Evolutionary conservation across 768 basidiomycete genomes (phyloP), one percentile per base, ranked within the genome.

Genomic region (Amanita muscaria): DNA sequence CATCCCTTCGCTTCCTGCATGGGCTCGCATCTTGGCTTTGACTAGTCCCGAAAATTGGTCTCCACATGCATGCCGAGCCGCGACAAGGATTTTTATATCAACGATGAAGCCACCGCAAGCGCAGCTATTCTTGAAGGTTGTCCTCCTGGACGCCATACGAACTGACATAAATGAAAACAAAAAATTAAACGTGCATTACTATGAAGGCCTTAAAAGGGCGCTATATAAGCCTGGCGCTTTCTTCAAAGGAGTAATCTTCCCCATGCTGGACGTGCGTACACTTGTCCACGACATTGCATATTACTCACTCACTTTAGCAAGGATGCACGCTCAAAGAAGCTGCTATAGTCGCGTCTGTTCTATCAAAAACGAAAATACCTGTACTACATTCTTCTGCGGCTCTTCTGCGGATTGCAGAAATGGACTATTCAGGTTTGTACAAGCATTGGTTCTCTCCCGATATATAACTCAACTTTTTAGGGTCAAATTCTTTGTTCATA

Each of bases 361-460:
- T 99, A 9, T 76, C 88, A 3, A 88, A 83, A 60, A 89, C 88
- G 41, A 93, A 88, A 56, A 80, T 99, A 5, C 96, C 96, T 2
- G 84, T 97, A n/a, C 73, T 98, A 8, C 96, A 98, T 59, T 91
- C 94, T 1, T 91, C 93, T 8, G 96, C 92, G 4, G 96, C 94
- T 7, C 72, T 99, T 27, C 74, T 96, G 34, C 85, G 89, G 16
- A 83, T 98, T 24, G 88, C 93, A 18, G 81, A 86, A 49, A 96
- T 99, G 92, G 92, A 97, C 51, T 98, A 99, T 61, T 73, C 90
- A 15, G 93, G 91, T 85, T 42, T 18, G 44, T 42, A 7, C 35
- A n/a, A n/a, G n/a, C 18, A 36, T 16, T 16, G 15, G 12, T 33
- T 21, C 38, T 35, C 25, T 43, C 34, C 45, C 47, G 31, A 50